Percentiles rank a stretch among this genome's conserved stretches.
Conservation (phyloP, 208 protist genomes). For the Histomonas meleagridis region DNA sequence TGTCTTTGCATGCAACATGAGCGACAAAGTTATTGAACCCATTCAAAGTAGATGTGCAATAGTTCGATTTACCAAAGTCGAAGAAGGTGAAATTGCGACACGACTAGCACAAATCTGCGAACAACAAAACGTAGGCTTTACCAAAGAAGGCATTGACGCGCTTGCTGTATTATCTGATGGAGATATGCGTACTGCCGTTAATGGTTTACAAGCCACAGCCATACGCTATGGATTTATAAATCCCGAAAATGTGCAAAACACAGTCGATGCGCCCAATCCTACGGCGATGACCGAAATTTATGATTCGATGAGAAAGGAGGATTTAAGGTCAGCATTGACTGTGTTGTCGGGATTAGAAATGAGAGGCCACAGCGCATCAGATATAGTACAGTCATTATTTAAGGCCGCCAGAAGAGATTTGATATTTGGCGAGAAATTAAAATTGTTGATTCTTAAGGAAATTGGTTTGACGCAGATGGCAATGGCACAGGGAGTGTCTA, state of each 20-base stretch:
- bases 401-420: background rate
- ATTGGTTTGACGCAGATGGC: slow-evolving; percentile 19
- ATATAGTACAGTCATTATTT: background rate
- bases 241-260: slow-evolving; percentile 92
- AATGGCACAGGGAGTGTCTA: background rate
- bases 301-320: background rate
- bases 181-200: slow-evolving; percentile 71
- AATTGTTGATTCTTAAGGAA: background rate
- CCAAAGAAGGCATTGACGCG: background rate
- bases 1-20: slow-evolving; percentile 93
- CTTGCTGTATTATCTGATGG: slow-evolving; percentile 41
- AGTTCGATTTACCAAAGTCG: slow-evolving; percentile 63
- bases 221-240: slow-evolving; percentile 80
- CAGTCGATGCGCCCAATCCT: slow-evolving; percentile 46
- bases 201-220: slow-evolving; percentile 86
- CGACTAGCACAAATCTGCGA: slow-evolving; percentile 23
- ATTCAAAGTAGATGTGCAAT: slow-evolving; percentile 86
- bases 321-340: background rate
- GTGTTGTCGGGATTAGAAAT: background rate
- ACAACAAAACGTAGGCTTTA: slow-evolving; percentile 64
- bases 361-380: background rate
- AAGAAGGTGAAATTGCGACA: slow-evolving; percentile 38
- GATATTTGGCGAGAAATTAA: background rate
- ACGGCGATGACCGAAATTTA: background rate
- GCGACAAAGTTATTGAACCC: slow-evolving; percentile 94